Percentiles rank a stretch among this genome's conserved stretches.
These are phyloP conservation scores for Fomitopsis schrenkii DNA, from an alignment of 1,284 basidiomycete genomes.

Conservation along the genomic window DNA sequence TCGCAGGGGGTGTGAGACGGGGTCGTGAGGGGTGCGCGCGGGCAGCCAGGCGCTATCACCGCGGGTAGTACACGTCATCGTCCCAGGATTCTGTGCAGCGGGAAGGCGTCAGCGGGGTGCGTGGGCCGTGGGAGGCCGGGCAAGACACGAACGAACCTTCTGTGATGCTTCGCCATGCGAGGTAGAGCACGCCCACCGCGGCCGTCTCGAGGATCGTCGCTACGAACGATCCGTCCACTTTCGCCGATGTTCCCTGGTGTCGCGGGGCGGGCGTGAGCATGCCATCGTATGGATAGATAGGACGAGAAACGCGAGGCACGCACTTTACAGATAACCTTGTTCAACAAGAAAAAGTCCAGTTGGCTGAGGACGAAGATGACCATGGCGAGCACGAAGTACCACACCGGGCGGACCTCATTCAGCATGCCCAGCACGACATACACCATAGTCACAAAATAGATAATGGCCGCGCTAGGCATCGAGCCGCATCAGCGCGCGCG, in stretches of 20 bases:
- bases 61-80: slow-evolving; percentile 23
- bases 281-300: slow-evolving; percentile 2
- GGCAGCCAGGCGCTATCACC: slow-evolving; percentile 9
- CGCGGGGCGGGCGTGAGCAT: neutral
- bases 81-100: slow-evolving; percentile 19
- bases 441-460: slow-evolving; percentile 70
- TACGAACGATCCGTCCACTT: slow-evolving; percentile 79
- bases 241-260: slow-evolving; percentile 27
- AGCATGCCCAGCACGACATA: slow-evolving; percentile 72
- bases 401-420: slow-evolving; percentile 69
- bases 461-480: slow-evolving; percentile 50
- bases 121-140: neutral
- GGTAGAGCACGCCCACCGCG: slow-evolving; percentile 63
- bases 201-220: slow-evolving; percentile 75
- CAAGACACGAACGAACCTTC: slow-evolving; percentile 54
- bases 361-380: slow-evolving; percentile 72
- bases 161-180: slow-evolving; percentile 81
- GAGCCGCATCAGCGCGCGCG: neutral
- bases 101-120: neutral
- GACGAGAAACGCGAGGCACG: slow-evolving; percentile 22
- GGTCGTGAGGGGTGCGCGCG: neutral
- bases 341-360: slow-evolving; percentile 75
- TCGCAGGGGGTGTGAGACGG: neutral
- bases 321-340: slow-evolving; percentile 73
- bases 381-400: slow-evolving; percentile 63